Evolutionary conservation across 2,329 filamentous ascomycete species (phyloP).

Genomic region (Aspergillus quadricinctus): DNA sequence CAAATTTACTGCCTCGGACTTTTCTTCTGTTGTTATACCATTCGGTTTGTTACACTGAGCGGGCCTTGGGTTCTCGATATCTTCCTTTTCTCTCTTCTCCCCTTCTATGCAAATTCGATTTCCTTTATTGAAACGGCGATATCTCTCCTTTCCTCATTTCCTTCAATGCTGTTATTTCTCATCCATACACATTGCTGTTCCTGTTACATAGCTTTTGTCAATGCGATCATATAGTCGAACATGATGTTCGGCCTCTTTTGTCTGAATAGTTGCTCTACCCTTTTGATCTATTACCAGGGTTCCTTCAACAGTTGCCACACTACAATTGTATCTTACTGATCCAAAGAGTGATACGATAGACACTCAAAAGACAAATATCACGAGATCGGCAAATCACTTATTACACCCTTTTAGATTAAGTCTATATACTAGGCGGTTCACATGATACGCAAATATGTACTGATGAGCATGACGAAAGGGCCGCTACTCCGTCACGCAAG

Average conservation of each 20-base stretch:
- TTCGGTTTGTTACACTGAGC: slow-evolving; percentile 13
- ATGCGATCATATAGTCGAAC: slow-evolving; percentile 1
- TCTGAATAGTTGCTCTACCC: neutral
- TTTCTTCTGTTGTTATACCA: slow-evolving; percentile 7
- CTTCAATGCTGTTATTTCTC: neutral
- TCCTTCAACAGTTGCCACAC: neutral
- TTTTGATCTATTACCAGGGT: neutral
- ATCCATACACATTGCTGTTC: slow-evolving; percentile 8
- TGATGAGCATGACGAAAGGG: neutral
- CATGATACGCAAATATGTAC: neutral
- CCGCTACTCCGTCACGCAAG: neutral
- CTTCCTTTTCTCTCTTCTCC: neutral
- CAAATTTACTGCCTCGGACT: slow-evolving; percentile 1
- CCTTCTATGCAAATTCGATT: slow-evolving; percentile 4
- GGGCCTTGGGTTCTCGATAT: neutral
- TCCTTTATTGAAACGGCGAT: neutral
- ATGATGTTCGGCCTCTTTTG: neutral
- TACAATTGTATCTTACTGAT: neutral
- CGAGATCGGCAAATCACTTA: neutral
- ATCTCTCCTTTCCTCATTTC: neutral
- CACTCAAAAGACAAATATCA: neutral
- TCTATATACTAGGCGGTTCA: neutral
- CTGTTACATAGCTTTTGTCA: slow-evolving; percentile 9
- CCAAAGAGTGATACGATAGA: neutral
- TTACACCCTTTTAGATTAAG: neutral